Percentiles rank a stretch among this genome's conserved stretches.
phyloP scores from a whole-genome alignment of 345 rosid genomes.

The Eutrema yunnanense region DNA sequence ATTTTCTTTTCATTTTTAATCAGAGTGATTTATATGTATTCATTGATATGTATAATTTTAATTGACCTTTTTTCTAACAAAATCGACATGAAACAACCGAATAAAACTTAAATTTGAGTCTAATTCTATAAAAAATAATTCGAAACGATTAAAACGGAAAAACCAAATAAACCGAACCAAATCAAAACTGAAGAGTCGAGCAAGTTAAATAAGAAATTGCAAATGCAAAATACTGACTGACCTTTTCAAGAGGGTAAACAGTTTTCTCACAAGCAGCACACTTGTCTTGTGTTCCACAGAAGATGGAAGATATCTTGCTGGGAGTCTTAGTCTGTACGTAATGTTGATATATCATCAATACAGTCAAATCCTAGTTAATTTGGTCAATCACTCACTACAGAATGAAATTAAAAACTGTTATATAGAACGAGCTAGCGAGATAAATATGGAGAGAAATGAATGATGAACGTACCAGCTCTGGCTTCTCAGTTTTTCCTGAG shows the following conservation, averaged over 20 bases:
- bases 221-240: constrained; percentile 13
- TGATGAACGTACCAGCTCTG: constrained; percentile 49
- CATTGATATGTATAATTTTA: too few relatives aligned
- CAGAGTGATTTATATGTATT: too few relatives aligned
- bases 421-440: neutral
- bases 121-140: too few relatives aligned
- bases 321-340: constrained; percentile 57
- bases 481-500: constrained; percentile 51
- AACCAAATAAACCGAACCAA: too few relatives aligned
- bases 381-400: neutral
- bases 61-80: too few relatives aligned
- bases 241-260: constrained; percentile 96
- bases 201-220: neutral
- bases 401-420: neutral
- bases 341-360: neutral
- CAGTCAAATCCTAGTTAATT: neutral
- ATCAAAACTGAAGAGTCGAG: too few relatives aligned
- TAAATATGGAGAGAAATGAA: neutral
- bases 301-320: constrained; percentile 77
- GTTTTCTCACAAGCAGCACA: constrained; percentile 85
- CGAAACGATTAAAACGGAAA: too few relatives aligned
- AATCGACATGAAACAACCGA: too few relatives aligned
- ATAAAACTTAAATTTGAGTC: too few relatives aligned
- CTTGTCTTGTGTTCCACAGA: constrained; percentile 94
- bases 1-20: too few relatives aligned